These are phyloP conservation scores for Fusarium napiforme DNA, from an alignment of 2,329 filamentous ascomycete species.

Conservation along the genomic window DNA sequence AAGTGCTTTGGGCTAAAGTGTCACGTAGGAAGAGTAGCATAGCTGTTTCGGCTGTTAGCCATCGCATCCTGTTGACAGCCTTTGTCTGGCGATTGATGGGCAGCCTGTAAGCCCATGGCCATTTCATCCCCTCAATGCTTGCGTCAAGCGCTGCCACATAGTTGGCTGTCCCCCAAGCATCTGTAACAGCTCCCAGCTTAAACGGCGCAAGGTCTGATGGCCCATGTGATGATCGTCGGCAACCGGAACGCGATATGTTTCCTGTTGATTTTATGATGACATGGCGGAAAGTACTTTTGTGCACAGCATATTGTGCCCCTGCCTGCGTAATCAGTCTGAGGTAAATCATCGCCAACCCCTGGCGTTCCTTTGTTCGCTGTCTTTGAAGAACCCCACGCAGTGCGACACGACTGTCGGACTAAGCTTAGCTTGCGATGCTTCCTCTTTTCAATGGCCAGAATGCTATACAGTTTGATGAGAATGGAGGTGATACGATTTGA, in stretches of 20 bases:
- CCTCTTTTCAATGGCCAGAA: background rate
- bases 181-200: slow-evolving; percentile 28
- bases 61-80: background rate
- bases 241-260: slow-evolving; percentile 34
- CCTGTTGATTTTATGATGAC: slow-evolving; percentile 25
- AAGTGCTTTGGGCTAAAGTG: background rate
- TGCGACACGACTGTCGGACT: background rate
- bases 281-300: slow-evolving; percentile 16
- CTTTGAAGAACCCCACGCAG: background rate
- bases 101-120: slow-evolving; percentile 1
- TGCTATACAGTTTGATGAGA: background rate
- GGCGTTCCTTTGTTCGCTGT: slow-evolving; percentile 2
- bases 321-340: slow-evolving; percentile 34
- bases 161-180: slow-evolving; percentile 14
- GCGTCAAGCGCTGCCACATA: background rate
- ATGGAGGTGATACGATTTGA: background rate
- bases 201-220: slow-evolving; percentile 14
- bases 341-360: slow-evolving; percentile 14
- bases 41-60: slow-evolving; percentile 10
- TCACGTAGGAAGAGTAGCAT: background rate
- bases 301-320: slow-evolving; percentile 16
- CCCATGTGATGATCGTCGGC: slow-evolving; percentile 25
- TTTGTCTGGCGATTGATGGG: background rate
- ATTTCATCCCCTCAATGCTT: slow-evolving; percentile 2
- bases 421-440: slow-evolving; percentile 20